Evolutionary conservation across 345 rosid genomes (phyloP).

Genomic region (Melaleuca alternifolia): DNA sequence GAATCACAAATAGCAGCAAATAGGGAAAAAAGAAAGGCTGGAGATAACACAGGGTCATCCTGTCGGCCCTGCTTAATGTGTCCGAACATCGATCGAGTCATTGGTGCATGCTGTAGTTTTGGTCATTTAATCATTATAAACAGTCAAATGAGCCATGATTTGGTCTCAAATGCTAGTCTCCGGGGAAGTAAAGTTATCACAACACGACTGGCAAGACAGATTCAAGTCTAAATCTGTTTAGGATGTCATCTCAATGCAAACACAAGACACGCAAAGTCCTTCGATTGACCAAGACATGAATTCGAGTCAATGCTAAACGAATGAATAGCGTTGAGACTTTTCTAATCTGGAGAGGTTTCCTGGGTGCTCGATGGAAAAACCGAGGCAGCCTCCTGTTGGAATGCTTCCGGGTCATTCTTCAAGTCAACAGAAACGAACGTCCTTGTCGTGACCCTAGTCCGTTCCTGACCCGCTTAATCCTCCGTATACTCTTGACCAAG

Average conservation of each 20-base stretch:
- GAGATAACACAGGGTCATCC: not conserved
- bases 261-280: not conserved
- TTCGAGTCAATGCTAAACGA: not conserved
- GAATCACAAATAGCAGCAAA: too few relatives aligned
- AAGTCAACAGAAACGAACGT: not conserved
- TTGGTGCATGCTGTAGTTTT: too few relatives aligned
- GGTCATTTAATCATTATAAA: too few relatives aligned
- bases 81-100: not conserved
- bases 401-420: not conserved
- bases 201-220: not conserved
- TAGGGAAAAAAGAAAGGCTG: not conserved
- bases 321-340: not conserved
- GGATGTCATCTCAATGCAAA: not conserved
- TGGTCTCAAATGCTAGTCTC: too few relatives aligned
- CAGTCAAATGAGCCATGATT: too few relatives aligned
- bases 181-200: too few relatives aligned
- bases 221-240: not conserved
- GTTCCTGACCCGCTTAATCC: not conserved
- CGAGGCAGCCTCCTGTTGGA: not conserved
- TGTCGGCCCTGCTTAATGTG: not conserved
- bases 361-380: not conserved
- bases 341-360: not conserved
- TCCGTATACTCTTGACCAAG: not conserved
- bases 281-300: not conserved
- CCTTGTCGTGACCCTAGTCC: not conserved